A percentile compares a stretch with the other conserved stretches of the same genome.
phyloP scores from a whole-genome alignment of 176 grass and related monocot genomes.

The Chrysopogon serrulatus region DNA sequence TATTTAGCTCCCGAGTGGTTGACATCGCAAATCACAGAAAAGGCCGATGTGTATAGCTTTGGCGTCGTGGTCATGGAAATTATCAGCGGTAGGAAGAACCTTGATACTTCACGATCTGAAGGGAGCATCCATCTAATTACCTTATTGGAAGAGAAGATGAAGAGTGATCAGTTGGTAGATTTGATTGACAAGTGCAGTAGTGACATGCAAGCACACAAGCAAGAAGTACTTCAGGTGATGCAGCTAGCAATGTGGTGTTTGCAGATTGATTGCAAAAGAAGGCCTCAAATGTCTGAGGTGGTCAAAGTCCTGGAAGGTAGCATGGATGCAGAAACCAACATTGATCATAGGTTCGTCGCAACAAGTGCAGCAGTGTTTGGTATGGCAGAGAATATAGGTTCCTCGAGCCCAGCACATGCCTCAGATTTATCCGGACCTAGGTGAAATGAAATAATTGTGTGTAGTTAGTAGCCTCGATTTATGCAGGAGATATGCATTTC shows the following conservation, averaged over 20 bases:
- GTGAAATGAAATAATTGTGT: background rate
- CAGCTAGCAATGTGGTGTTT: slow-evolving; percentile 48
- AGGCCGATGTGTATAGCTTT: slow-evolving; percentile 55
- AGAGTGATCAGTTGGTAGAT: no score
- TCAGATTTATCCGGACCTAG: no score
- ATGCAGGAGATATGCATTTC: no score
- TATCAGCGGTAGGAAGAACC: slow-evolving; percentile 38
- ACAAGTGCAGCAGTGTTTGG: background rate
- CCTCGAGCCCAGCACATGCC: slow-evolving; percentile 15
- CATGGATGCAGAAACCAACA: background rate
- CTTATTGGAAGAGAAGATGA: slow-evolving; percentile 31
- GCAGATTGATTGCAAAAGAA: slow-evolving; percentile 24
- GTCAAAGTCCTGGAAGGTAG: slow-evolving; percentile 43
- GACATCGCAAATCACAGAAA: slow-evolving; percentile 41
- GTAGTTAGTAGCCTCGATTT: no score
- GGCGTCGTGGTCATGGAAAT: slow-evolving; percentile 56
- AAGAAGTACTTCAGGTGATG: slow-evolving; percentile 35
- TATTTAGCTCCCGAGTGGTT: slow-evolving; percentile 60
- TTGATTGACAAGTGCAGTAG: background rate
- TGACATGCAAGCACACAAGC: background rate
- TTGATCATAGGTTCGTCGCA: slow-evolving; percentile 28
- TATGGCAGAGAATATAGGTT: background rate
- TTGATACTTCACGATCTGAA: slow-evolving; percentile 31
- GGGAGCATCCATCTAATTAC: slow-evolving; percentile 28
- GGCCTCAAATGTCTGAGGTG: slow-evolving; percentile 46